Conservation (phyloP, 495 filamentous ascomycete genomes). For the Hypoxylon rickii region DNA sequence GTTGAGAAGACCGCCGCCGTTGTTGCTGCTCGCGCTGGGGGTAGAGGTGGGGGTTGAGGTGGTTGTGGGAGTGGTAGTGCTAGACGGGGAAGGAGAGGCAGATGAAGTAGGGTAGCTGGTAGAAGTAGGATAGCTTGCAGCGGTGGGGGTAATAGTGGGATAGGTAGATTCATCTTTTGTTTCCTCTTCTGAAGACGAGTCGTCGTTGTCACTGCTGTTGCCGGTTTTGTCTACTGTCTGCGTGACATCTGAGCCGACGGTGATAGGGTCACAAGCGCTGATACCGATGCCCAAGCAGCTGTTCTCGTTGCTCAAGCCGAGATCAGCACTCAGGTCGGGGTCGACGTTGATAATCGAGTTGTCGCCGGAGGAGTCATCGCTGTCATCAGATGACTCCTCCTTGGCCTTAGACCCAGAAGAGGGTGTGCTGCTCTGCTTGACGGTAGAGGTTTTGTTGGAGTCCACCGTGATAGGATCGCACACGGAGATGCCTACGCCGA, state of each 20-base stretch:
- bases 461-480: constrained; percentile 40
- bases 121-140: not conserved
- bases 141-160: not conserved
- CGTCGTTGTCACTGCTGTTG: not conserved
- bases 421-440: not conserved
- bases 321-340: constrained; percentile 8
- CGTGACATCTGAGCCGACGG: constrained; percentile 23
- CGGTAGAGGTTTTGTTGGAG: constrained; percentile 14
- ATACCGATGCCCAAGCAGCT: constrained; percentile 38
- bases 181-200: not conserved
- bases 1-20: constrained; percentile 8
- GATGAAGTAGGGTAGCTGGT: too few species aligned
- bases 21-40: constrained; percentile 4
- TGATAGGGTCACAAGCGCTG: constrained; percentile 40
- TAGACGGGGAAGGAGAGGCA: too few species aligned
- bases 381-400: not conserved
- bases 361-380: constrained; percentile 1
- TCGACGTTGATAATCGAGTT: constrained; percentile 19
- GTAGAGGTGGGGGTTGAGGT: not conserved
- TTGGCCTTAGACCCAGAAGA: not conserved
- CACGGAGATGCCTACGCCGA: constrained; percentile 37
- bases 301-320: constrained; percentile 22
- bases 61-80: too few species aligned
- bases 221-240: not conserved
- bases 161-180: not conserved